Evolutionary conservation across 805 yeast species (phyloP).

Genomic region (Isabelozyma rhagii): DNA sequence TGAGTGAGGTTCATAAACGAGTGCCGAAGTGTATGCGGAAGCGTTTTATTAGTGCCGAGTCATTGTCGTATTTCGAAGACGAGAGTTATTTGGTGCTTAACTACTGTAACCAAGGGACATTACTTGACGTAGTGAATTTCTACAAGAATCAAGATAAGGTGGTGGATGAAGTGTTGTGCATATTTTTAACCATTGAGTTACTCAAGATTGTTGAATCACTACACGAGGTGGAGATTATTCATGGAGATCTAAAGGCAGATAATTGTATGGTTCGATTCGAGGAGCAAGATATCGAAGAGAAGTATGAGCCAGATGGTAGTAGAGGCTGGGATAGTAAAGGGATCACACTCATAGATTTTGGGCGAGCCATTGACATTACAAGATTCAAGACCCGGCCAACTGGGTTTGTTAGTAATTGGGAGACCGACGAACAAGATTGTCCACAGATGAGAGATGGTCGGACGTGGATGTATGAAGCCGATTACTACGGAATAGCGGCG

Average conservation of each 20-base stretch:
- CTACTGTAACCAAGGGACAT: constrained; percentile 66
- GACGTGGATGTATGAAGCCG: constrained; percentile 79
- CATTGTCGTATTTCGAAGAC: constrained; percentile 56
- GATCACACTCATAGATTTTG: constrained; percentile 72
- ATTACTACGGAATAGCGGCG: constrained; percentile 79
- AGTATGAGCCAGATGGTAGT: constrained; percentile 30
- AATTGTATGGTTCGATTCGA: constrained; percentile 72
- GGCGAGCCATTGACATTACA: constrained; percentile 70
- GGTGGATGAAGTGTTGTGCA: constrained; percentile 60
- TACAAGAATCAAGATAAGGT: constrained; percentile 23
- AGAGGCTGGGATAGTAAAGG: constrained; percentile 53
- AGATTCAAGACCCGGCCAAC: constrained; percentile 46
- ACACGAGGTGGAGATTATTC: constrained; percentile 68
- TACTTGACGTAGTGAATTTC: constrained; percentile 62
- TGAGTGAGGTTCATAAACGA: constrained; percentile 53
- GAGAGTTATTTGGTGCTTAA: constrained; percentile 68
- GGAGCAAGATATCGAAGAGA: constrained; percentile 10
- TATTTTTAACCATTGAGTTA: constrained; percentile 64
- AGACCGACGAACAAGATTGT: constrained; percentile 67
- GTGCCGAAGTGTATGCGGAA: constrained; percentile 12
- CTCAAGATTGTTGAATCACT: constrained; percentile 55
- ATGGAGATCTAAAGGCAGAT: constrained; percentile 84
- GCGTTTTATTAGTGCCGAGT: constrained; percentile 45
- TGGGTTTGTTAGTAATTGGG: constrained; percentile 59
- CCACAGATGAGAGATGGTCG: constrained; percentile 57